phyloP scores from a whole-genome alignment of 1,284 basidiomycete genomes.

The Trichosporon sp. region DNA sequence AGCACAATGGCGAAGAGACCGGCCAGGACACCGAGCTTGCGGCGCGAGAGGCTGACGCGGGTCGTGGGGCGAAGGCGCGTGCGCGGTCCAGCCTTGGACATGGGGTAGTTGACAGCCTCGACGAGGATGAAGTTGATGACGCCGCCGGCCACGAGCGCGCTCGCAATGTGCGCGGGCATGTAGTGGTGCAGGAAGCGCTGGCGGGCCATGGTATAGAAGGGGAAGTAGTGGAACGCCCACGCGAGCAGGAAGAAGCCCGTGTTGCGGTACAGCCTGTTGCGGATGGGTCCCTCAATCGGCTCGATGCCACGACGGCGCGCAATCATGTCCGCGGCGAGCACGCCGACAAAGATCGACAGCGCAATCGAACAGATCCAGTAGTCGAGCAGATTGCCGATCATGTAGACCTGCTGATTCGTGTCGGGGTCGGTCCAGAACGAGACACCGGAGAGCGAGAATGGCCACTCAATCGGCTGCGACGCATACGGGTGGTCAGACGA shows the following conservation, averaged over 20 bases:
- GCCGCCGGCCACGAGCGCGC: conserved; percentile 82
- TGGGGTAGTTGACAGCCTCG: conserved; percentile 88
- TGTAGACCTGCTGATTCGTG: conserved; percentile 84
- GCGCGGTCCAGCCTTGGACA: conserved; percentile 61
- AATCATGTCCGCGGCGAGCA: conserved; percentile 80
- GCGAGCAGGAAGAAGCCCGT: conserved; percentile 90
- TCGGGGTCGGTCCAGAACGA: conserved; percentile 94
- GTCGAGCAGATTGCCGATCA: conserved; percentile 86
- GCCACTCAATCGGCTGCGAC: conserved; percentile 92
- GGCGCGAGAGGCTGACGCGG: conserved; percentile 63
- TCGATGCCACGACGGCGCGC: conserved; percentile 77
- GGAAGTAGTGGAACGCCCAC: conserved; percentile 94
- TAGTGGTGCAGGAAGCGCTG: conserved; percentile 98
- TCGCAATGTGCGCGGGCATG: conserved; percentile 87
- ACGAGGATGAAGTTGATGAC: conserved; percentile 87
- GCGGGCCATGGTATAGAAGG: conserved; percentile 96
- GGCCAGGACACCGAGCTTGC: conserved; percentile 51
- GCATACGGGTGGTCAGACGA: conserved; percentile 95
- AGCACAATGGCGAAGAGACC: conserved; percentile 59
- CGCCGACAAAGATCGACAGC: conserved; percentile 80
- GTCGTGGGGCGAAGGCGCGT: conserved; percentile 59
- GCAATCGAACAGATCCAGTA: conserved; percentile 92
- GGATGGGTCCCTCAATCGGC: conserved; percentile 86
- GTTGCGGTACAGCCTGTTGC: conserved; percentile 89
- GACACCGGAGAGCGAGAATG: conserved; percentile 89